Conservation (phyloP, 1,284 basidiomycete genomes). For the Melampsora medusae region DNA sequence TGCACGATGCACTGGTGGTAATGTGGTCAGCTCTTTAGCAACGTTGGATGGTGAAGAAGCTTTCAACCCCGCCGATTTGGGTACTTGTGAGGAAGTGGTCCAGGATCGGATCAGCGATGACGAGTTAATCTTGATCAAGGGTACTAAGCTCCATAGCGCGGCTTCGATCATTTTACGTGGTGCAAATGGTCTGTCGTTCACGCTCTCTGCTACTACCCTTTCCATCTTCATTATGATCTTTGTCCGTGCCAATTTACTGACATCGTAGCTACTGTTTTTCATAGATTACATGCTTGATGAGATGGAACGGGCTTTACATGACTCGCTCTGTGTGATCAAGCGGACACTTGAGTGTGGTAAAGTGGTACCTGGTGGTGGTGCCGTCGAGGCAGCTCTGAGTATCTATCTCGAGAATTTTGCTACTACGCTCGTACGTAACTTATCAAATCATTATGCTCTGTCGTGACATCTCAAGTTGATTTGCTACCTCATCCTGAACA, state of each 20-base stretch:
- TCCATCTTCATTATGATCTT: neutral
- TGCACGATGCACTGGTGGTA: slow-evolving; percentile 94
- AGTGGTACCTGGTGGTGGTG: slow-evolving; percentile 95
- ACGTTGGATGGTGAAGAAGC: slow-evolving; percentile 98
- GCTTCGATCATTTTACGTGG: slow-evolving; percentile 90
- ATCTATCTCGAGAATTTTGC: slow-evolving; percentile 99
- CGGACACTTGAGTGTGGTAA: slow-evolving; percentile 92
- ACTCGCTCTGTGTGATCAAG: slow-evolving; percentile 92
- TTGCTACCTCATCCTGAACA: slow-evolving; percentile 15
- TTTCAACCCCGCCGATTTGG: slow-evolving; percentile 85
- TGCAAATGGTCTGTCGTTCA: slow-evolving; percentile 65
- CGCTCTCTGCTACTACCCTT: neutral
- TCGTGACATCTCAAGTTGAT: neutral
- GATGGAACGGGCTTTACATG: slow-evolving; percentile 96
- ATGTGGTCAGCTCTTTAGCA: slow-evolving; percentile 84
- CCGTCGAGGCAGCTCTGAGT: slow-evolving; percentile 92
- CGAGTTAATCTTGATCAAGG: slow-evolving; percentile 94
- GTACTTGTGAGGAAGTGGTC: slow-evolving; percentile 88
- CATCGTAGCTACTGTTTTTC: neutral
- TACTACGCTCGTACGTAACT: slow-evolving; percentile 74
- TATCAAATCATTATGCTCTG: neutral
- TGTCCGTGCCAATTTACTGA: neutral
- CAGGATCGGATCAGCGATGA: slow-evolving; percentile 99
- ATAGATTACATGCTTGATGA: slow-evolving; percentile 96
- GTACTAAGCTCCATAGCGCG: slow-evolving; percentile 92